Evolutionary conservation across 306 rosid genomes (phyloP).

Genomic region (Begonia masoniana): DNA sequence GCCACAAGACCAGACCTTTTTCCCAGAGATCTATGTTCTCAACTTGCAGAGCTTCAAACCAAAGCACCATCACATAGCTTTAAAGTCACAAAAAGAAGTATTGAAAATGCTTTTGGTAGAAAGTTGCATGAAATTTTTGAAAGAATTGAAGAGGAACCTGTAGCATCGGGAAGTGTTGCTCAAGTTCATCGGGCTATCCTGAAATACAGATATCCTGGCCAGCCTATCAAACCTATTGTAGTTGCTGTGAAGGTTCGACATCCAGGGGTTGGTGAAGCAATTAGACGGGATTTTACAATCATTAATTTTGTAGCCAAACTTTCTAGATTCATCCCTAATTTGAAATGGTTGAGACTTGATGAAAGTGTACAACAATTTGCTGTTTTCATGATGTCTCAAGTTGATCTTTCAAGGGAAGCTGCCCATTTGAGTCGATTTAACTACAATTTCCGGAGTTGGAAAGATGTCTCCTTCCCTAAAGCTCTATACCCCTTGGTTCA

Average conservation of each 20-base stretch:
- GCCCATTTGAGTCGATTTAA: slow-evolving; percentile 93
- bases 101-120: slow-evolving; percentile 62
- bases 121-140: slow-evolving; percentile 58
- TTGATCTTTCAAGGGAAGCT: slow-evolving; percentile 99
- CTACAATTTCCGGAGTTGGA: slow-evolving; percentile 84
- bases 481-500: slow-evolving; percentile 96
- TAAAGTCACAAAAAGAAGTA: slow-evolving; percentile 35
- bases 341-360: slow-evolving; percentile 61
- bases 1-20: slow-evolving; percentile 80
- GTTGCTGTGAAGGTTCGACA: slow-evolving; percentile 81
- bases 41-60: slow-evolving; percentile 57
- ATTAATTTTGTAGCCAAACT: slow-evolving; percentile 44
- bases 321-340: slow-evolving; percentile 33
- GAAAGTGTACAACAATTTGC: slow-evolving; percentile 79
- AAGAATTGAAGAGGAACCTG: slow-evolving; percentile 54
- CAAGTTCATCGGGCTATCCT: slow-evolving; percentile 75
- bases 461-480: slow-evolving; percentile 95
- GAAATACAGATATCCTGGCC: slow-evolving; percentile 54
- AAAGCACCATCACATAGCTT: slow-evolving; percentile 66
- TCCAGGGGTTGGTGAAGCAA: slow-evolving; percentile 72
- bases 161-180: slow-evolving; percentile 82
- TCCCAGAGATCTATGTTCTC: slow-evolving; percentile 57
- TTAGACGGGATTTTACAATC: slow-evolving; percentile 57
- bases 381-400: slow-evolving; percentile 99
- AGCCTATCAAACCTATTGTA: slow-evolving; percentile 38